Percentiles rank a stretch among this genome's conserved stretches.
phyloP scores from a whole-genome alignment of 2,329 filamentous ascomycete genomes.

The Leptodontidium sp. region DNA sequence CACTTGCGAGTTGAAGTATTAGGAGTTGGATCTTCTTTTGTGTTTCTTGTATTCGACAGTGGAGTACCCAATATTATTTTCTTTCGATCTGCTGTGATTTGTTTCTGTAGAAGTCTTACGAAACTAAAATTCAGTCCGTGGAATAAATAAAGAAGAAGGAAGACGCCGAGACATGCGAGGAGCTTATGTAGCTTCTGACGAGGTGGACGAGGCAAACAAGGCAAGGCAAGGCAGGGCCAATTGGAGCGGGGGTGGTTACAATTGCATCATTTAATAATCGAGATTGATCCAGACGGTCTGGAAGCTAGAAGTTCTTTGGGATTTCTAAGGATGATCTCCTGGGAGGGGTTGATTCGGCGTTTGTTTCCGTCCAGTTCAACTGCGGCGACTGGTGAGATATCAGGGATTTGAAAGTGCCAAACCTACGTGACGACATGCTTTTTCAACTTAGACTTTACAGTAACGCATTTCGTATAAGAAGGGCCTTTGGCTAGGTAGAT shows the following conservation, averaged over 20 bases:
- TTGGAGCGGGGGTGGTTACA: neutral
- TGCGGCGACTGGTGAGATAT: neutral
- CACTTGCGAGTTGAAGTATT: slow-evolving; percentile 19
- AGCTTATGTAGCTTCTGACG: slow-evolving; percentile 8
- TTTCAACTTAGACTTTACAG: no score
- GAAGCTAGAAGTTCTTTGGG: neutral
- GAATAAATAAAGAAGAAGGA: no score
- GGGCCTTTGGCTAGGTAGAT: no score
- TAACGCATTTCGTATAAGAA: no score
- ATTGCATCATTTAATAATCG: neutral
- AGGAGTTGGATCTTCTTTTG: neutral
- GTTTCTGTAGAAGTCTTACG: neutral
- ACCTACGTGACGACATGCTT: neutral
- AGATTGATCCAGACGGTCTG: neutral
- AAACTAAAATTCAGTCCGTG: neutral
- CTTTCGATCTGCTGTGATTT: no score
- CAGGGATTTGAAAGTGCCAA: slow-evolving; percentile 6
- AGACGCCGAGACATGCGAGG: neutral
- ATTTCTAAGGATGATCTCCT: neutral
- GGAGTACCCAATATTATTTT: no score
- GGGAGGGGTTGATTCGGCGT: neutral
- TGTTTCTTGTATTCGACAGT: no score
- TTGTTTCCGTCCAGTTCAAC: no score
- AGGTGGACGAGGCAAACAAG: neutral
- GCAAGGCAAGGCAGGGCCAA: neutral